Evolutionary conservation across 1,284 basidiomycete species (phyloP).

Genomic region (Pseudozyma hubeiensis): DNA sequence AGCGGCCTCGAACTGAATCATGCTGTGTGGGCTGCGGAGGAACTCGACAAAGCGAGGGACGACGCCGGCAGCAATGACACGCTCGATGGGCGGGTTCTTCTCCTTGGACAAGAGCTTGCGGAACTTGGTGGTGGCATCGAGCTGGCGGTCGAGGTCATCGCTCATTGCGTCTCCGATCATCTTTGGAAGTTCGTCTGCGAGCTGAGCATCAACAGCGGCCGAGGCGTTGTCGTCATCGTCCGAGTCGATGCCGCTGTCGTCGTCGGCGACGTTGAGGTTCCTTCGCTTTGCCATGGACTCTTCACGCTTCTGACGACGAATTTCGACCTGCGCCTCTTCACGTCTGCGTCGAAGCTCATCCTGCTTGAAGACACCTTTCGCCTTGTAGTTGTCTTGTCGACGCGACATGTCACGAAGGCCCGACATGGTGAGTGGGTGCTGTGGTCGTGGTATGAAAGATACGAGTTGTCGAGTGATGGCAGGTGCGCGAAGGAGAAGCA

Average conservation of each 20-base stretch:
- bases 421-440: slow-evolving; percentile 45
- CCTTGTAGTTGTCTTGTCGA: slow-evolving; percentile 67
- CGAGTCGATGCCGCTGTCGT: slow-evolving; percentile 63
- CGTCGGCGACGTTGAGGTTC: slow-evolving; percentile 61
- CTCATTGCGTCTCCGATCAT: slow-evolving; percentile 96
- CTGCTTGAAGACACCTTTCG: slow-evolving; percentile 66
- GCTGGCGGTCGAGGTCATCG: slow-evolving; percentile 87
- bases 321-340: slow-evolving; percentile 68
- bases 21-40: slow-evolving; percentile 84
- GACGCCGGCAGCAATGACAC: slow-evolving; percentile 96
- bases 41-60: slow-evolving; percentile 98
- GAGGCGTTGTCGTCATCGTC: slow-evolving; percentile 62
- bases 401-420: slow-evolving; percentile 61
- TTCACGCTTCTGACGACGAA: slow-evolving; percentile 67
- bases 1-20: slow-evolving; percentile 99
- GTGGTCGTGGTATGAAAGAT: neutral
- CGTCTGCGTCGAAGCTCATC: slow-evolving; percentile 67
- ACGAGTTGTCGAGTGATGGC: neutral
- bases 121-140: slow-evolving; percentile 94
- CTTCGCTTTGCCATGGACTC: slow-evolving; percentile 68
- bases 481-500: neutral
- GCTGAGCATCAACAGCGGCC: slow-evolving; percentile 71
- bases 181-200: slow-evolving; percentile 78
- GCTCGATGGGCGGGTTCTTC: slow-evolving; percentile 99
- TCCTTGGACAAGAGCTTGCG: slow-evolving; percentile 96